Evolutionary conservation across 2,329 filamentous ascomycete genomes (phyloP), one percentile per base, ranked within the genome.

Genomic region (Monilinia aucupariae): DNA sequence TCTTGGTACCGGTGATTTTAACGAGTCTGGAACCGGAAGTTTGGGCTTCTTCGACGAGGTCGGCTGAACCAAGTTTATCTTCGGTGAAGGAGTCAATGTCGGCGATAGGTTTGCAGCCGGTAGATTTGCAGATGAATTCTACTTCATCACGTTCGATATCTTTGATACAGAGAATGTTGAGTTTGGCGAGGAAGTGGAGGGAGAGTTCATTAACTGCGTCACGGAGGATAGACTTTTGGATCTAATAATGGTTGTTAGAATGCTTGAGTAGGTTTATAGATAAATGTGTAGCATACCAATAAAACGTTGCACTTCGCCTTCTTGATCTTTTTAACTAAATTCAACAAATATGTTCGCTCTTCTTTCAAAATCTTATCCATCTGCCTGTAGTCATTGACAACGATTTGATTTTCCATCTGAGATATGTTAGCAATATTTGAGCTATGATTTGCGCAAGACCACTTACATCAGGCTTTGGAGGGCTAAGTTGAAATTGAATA

Each of bases 321-420:
- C 81, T 97, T 97, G 78, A 99, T 99, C 84, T 97, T 99, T 85
- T 99, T 97, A 75, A 96, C 92, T 86, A 99, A 90, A 82, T 97
- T 97, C 64, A 99, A 85, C 68, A 99, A 85, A 78, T 99, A 99
- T 71, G 94, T 90, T 70, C 94, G 91, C 81, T 99, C 94, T 80
- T 99, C 94, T 80, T 99, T 99, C 71, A 99, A 85, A 69, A 99
- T 99, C 84, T 97, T 99, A 82, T 99, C 94, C 94, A 99, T 99
- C 77, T 99, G 94, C 74, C 94, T 86, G 83, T 99, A 99, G 81
- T 99, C 94, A 78, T 99, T 99, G 74, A 99, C 94, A 39, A 96
- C 88, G 68, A 99, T 97, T 74, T 96, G 94, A 80, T 99, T 99
- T 81, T 99, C 94, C 94, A 99, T 99, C 86, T 91, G 70, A 55